phyloP scores from a whole-genome alignment of 352 stramenopile genomes.

The Pythium sp. region DNA sequence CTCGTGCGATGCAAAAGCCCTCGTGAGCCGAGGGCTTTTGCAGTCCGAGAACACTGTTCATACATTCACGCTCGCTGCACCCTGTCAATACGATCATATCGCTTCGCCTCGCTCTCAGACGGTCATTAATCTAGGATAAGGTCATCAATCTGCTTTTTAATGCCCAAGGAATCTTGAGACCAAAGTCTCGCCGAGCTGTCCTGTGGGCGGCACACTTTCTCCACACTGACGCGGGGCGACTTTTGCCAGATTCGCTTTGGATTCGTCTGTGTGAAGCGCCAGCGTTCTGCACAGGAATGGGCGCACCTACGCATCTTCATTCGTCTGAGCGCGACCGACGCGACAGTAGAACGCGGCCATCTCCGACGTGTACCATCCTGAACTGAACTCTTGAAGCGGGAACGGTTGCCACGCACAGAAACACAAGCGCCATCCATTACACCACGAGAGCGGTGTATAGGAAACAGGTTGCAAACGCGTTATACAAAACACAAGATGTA shows the following conservation, averaged over 20 bases:
- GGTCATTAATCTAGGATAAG: too few species aligned
- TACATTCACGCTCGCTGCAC: too few species aligned
- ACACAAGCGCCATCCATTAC: neutral
- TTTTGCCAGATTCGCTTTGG: neutral
- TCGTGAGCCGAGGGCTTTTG: too few species aligned
- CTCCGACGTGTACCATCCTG: neutral
- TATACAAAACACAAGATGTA: neutral
- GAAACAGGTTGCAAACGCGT: too few species aligned
- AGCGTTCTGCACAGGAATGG: neutral
- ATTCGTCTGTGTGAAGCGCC: neutral
- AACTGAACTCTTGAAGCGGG: too few species aligned
- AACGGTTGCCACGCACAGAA: neutral
- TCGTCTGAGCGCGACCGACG: neutral
- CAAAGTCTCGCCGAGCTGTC: neutral
- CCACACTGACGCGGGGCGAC: neutral
- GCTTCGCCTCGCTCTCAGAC: too few species aligned
- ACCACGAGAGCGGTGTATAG: neutral
- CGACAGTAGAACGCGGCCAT: neutral
- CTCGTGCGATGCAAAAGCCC: too few species aligned
- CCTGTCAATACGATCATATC: too few species aligned
- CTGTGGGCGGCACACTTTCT: neutral
- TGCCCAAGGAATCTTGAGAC: neutral
- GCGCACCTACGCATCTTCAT: neutral
- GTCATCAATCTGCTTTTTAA: too few species aligned
- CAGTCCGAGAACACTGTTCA: too few species aligned